Percentiles rank a stretch among this genome's conserved stretches.
phyloP scores from a whole-genome alignment of 441 rosid genomes.

The Macaranga tanarius region DNA sequence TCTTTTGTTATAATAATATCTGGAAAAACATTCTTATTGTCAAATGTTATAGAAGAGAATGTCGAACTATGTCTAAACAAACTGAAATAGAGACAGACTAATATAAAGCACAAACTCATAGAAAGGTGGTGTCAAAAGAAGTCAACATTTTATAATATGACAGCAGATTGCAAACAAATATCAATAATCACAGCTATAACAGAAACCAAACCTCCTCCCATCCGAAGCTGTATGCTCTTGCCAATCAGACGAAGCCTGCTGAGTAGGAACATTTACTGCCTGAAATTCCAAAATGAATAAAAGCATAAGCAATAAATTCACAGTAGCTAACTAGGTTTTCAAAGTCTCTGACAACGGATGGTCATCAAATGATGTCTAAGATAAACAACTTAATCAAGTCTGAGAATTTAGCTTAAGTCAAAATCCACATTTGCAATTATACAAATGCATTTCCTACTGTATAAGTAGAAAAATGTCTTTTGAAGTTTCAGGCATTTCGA shows the following conservation, averaged over 20 bases:
- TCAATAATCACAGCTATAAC: slow-evolving; percentile 10
- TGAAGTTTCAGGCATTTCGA: not conserved
- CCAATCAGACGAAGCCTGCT: slow-evolving; percentile 79
- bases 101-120: slow-evolving; percentile 3
- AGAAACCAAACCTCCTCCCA: slow-evolving; percentile 74
- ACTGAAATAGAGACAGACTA: not conserved
- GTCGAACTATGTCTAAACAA: not conserved
- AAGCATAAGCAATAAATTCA: not conserved
- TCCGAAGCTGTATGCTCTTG: slow-evolving; percentile 87
- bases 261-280: slow-evolving; percentile 45
- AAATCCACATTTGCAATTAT: not conserved
- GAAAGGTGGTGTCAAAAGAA: not conserved
- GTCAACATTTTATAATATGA: not conserved
- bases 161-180: slow-evolving; percentile 9
- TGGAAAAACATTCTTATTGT: slow-evolving; percentile 30
- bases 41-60: not conserved
- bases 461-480: not conserved
- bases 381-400: not conserved
- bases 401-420: too few relatives aligned
- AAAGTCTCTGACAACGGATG: not conserved
- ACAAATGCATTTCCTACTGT: not conserved
- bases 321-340: not conserved
- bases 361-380: not conserved
- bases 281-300: slow-evolving; percentile 30
- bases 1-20: slow-evolving; percentile 95